Conservation (phyloP, 2,329 filamentous ascomycete genomes). For the Cordyceps javanica region DNA sequence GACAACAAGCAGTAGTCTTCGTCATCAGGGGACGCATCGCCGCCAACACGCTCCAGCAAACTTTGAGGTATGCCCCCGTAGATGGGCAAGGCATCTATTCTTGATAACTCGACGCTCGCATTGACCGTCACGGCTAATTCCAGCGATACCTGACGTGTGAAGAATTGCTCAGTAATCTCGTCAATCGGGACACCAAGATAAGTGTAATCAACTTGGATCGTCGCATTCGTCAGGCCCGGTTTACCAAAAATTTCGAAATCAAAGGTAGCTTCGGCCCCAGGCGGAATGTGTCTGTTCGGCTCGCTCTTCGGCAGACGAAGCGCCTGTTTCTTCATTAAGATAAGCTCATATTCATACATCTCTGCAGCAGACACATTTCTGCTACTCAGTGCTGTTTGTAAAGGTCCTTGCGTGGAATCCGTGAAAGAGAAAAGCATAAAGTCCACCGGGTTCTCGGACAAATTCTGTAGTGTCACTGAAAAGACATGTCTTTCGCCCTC, state of each 20-base stretch:
- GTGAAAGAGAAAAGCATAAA: constrained; percentile 84
- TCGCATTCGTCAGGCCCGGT: constrained; percentile 71
- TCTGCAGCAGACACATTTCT: constrained; percentile 74
- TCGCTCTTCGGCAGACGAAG: constrained; percentile 49
- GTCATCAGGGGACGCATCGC: constrained; percentile 30
- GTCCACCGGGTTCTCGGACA: constrained; percentile 70
- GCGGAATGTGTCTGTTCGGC: constrained; percentile 54
- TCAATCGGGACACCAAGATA: constrained; percentile 65
- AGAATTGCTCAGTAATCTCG: constrained; percentile 67
- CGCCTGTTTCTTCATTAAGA: constrained; percentile 68
- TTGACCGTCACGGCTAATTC: constrained; percentile 87
- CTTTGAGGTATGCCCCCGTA: constrained; percentile 57
- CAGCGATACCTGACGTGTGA: constrained; percentile 75
- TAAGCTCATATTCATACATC: constrained; percentile 78
- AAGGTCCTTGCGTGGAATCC: constrained; percentile 73
- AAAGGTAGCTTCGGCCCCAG: constrained; percentile 64
- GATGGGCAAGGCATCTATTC: constrained; percentile 73
- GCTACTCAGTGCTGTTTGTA: constrained; percentile 68
- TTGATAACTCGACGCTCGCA: constrained; percentile 74
- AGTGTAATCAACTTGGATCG: constrained; percentile 81
- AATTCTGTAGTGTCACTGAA: constrained; percentile 73
- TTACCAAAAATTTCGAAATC: constrained; percentile 82
- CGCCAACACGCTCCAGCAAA: constrained; percentile 47
- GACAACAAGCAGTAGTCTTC: constrained; percentile 72
- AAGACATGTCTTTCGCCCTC: constrained; percentile 81